phyloP scores from a whole-genome alignment of 2,329 filamentous ascomycete genomes.

The Aspergillus floridensis region DNA sequence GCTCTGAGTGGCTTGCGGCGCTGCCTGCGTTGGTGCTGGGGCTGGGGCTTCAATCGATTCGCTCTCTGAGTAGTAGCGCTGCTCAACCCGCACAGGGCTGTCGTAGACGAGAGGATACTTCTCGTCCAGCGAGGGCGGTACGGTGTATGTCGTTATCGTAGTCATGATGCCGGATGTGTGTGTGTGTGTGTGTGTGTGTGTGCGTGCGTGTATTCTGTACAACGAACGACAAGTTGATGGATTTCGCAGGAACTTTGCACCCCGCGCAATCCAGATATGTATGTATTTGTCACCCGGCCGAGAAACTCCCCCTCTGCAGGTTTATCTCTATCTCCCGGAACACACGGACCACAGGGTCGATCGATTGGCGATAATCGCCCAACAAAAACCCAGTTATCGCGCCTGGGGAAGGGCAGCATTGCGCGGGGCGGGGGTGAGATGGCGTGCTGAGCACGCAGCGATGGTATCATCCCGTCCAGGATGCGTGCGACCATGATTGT shows the following conservation, averaged over 20 bases:
- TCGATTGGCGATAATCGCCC: not conserved
- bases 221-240: too few relatives aligned
- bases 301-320: not conserved
- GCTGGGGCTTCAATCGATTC: not conserved
- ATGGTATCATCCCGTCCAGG: conserved; percentile 1
- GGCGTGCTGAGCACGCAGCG: conserved; percentile 26
- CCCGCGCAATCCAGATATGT: not conserved
- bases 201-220: too few relatives aligned
- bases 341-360: not conserved
- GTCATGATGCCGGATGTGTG: conserved; percentile 7
- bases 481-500: not conserved
- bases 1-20: conserved; percentile 35
- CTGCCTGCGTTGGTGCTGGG: not conserved
- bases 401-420: conserved; percentile 15
- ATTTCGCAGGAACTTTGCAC: too few relatives aligned
- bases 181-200: too few relatives aligned
- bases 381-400: too few relatives aligned
- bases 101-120: conserved; percentile 14
- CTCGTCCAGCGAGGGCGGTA: conserved; percentile 6
- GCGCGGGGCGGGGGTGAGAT: conserved; percentile 34
- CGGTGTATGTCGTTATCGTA: conserved; percentile 13
- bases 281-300: not conserved
- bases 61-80: not conserved
- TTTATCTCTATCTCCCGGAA: not conserved
- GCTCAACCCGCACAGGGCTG: conserved; percentile 9